phyloP scores from a whole-genome alignment of 768 basidiomycete genomes.

The Agaricus subrufescens region DNA sequence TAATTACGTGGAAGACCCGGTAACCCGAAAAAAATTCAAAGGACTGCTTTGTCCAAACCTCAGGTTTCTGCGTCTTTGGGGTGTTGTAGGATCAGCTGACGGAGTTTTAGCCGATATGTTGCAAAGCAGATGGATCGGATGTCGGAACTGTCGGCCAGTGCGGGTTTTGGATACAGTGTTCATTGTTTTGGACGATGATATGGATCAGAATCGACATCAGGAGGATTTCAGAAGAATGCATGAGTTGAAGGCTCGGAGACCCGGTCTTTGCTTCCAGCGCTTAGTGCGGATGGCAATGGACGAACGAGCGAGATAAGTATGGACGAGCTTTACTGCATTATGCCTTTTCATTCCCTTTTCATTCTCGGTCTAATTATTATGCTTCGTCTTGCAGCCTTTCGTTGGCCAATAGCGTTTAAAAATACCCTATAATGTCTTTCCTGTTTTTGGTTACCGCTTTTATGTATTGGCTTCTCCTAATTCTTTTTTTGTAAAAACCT shows the following conservation, averaged over 20 bases:
- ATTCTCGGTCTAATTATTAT: neutral
- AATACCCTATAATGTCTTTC: neutral
- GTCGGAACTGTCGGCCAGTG: slow-evolving; percentile 7
- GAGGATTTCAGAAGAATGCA: slow-evolving; percentile 9
- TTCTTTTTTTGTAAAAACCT: neutral
- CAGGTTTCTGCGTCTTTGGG: slow-evolving; percentile 18
- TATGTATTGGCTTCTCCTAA: neutral
- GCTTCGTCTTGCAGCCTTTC: neutral
- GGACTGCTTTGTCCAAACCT: slow-evolving; percentile 17
- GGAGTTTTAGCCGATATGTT: slow-evolving; percentile 26
- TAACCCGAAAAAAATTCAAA: neutral
- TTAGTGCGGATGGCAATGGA: slow-evolving; percentile 6
- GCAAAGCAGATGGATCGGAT: slow-evolving; percentile 19
- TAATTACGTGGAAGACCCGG: slow-evolving; percentile 8
- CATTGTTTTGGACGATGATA: slow-evolving; percentile 12
- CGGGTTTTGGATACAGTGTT: slow-evolving; percentile 14
- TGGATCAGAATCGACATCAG: slow-evolving; percentile 13
- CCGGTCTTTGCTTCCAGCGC: slow-evolving; percentile 7
- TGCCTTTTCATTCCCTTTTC: neutral
- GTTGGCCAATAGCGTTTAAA: neutral
- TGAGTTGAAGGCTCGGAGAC: slow-evolving; percentile 2
- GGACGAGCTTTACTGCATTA: neutral
- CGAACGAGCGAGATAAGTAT: neutral
- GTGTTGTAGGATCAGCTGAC: slow-evolving; percentile 19
- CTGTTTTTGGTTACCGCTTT: neutral